Evolutionary conservation across 257 asterid species (phyloP), one percentile per base, ranked within the genome.

Genomic region (Hygrophila difformis): DNA sequence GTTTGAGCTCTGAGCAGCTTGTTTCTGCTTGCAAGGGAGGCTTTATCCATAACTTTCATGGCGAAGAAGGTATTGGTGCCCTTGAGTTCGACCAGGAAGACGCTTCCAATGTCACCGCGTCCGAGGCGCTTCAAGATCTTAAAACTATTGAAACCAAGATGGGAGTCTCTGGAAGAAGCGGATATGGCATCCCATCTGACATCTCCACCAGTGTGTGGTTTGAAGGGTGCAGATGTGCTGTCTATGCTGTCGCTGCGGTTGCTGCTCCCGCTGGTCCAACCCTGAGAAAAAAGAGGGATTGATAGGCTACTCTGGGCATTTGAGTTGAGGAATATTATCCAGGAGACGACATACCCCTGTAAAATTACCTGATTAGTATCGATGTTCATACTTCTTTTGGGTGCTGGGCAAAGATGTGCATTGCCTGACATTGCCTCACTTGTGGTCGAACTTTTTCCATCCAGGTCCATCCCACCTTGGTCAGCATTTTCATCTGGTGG

Each of bases 131-230:
- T 87, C 69, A 87, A 55, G 19, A 87, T 79, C 14, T 86, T 72
- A 51, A 87, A 87, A 56, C 84, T 74, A 50, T 62, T 60, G 1
- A 87, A 81, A 15, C 88, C 84, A 35, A 87, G 84, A 0, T 88
- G 81, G 23, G 68, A 53, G 18, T 73, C 93, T 56, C 53, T 87
- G 0, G 87, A 71, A 23, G 74, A 70, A 1, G 75, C 55, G 49
- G 48, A 68, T 21, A 87, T 62, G 12, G 95, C 95, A 58, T 84
- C 97, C 97, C 97, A 87, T 55, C 97, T 66, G 41, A 74, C 71
- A 61, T 87, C 97, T 13, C 97, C 97, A 21, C 97, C 97, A 4
- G 95, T 87, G 61, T 87, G 95, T 58, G 95, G 93, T 69, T 52
- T 71, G 6, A 87, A 63, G 24, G 87, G 79, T 8, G 80, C 65